phyloP scores from a whole-genome alignment of 495 filamentous ascomycete genomes.

The Lepraria neglecta region DNA sequence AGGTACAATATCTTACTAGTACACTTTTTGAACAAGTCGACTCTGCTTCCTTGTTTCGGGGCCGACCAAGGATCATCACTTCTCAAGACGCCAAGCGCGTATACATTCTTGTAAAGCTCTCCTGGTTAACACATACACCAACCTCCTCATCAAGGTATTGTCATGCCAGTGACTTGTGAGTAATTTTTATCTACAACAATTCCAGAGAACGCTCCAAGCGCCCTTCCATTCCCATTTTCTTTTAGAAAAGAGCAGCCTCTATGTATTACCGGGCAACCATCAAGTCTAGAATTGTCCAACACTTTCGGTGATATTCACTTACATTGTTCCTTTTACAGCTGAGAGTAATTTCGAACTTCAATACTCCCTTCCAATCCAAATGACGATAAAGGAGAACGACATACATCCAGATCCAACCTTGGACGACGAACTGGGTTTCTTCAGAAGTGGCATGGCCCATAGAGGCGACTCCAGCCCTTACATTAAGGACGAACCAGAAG shows the following conservation, averaged over 20 bases:
- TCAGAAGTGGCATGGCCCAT: slow-evolving; percentile 38
- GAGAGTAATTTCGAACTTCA: slow-evolving; percentile 24
- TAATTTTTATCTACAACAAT: slow-evolving; percentile 2
- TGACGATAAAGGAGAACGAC: slow-evolving; percentile 31
- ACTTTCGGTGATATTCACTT: slow-evolving; percentile 14
- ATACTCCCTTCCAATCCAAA: slow-evolving; percentile 23
- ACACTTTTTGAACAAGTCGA: neutral
- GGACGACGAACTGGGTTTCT: slow-evolving; percentile 37
- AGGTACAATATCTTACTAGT: neutral
- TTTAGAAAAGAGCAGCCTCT: neutral
- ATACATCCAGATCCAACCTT: slow-evolving; percentile 31
- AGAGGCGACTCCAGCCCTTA: slow-evolving; percentile 53
- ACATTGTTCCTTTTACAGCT: slow-evolving; percentile 17
- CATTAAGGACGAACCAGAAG: slow-evolving; percentile 74
- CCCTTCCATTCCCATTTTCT: neutral
- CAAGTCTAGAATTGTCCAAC: neutral
- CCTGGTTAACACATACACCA: slow-evolving; percentile 4
- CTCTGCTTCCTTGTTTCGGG: neutral
- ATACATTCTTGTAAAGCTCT: neutral
- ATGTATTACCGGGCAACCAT: too few relatives aligned
- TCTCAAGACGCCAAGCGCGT: slow-evolving; percentile 4
- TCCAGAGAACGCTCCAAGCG: neutral
- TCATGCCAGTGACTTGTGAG: slow-evolving; percentile 31
- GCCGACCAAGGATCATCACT: neutral
- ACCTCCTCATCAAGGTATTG: slow-evolving; percentile 9